Conservation (phyloP, 139 green algal genomes). For the Closterium sp. region DNA sequence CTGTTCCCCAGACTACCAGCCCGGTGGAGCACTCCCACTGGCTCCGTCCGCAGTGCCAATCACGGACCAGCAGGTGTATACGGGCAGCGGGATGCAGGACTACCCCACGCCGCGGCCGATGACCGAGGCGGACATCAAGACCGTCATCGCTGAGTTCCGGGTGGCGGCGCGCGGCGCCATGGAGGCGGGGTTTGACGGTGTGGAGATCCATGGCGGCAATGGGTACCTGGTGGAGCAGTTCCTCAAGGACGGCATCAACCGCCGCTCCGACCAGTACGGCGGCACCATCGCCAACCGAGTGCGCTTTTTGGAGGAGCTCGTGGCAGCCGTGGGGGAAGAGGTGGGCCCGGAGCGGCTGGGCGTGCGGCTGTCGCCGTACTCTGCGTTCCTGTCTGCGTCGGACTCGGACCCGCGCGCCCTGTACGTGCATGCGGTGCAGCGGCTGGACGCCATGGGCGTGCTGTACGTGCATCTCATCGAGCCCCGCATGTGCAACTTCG, state of each 20-base stretch:
- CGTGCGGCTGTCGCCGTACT: conserved; percentile 71
- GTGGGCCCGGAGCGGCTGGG: conserved; percentile 65
- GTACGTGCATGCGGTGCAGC: conserved; percentile 17
- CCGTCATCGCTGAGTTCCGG: conserved; percentile 32
- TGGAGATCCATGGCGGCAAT: conserved; percentile 61
- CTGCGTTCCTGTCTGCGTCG: conserved; percentile 48
- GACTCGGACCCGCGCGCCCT: conserved; percentile 39
- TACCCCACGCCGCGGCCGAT: conserved; percentile 1
- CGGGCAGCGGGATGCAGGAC: not conserved
- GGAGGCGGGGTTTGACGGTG: no score
- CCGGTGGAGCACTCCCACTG: conserved; percentile 58
- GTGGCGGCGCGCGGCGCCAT: conserved; percentile 12
- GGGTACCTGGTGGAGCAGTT: conserved; percentile 60
- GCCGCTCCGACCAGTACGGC: conserved; percentile 41
- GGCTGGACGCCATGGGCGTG: conserved; percentile 66
- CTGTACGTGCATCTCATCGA: conserved; percentile 77
- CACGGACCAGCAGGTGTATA: conserved; percentile 32
- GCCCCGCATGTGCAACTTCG: conserved; percentile 59
- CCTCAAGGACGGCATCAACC: conserved; percentile 38
- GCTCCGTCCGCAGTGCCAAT: conserved; percentile 55
- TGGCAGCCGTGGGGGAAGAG: conserved; percentile 54
- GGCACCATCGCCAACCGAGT: conserved; percentile 18
- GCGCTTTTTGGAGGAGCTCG: conserved; percentile 45
- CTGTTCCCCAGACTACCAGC: conserved; percentile 64
- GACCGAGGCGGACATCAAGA: not conserved